phyloP scores from a whole-genome alignment of 768 basidiomycete species.

The Sarcodon sp. region DNA sequence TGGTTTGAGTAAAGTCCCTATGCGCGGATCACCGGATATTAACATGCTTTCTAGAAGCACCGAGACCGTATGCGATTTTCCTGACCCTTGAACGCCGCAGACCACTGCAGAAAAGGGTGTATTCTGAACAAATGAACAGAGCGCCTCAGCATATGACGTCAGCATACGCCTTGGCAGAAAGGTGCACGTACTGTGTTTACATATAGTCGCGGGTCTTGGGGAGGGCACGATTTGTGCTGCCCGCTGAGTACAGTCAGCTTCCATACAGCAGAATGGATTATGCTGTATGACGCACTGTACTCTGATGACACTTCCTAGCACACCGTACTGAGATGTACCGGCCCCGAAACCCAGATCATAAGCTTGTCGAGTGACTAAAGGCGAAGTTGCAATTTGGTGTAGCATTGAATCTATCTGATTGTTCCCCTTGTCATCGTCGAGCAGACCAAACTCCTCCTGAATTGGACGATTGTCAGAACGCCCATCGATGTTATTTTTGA shows the following conservation, averaged over 20 bases:
- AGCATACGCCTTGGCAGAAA: neutral
- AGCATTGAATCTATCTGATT: slow-evolving; percentile 7
- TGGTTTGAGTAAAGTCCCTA: neutral
- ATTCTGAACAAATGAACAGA: neutral
- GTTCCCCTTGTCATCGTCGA: neutral
- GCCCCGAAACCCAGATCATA: slow-evolving; percentile 10
- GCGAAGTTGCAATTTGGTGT: slow-evolving; percentile 10
- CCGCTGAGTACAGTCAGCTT: neutral
- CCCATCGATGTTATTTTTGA: too few relatives aligned
- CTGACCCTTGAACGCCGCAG: neutral
- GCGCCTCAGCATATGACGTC: neutral
- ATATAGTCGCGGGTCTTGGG: slow-evolving; percentile 42
- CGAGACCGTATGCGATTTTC: neutral
- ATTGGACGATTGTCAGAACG: too few relatives aligned
- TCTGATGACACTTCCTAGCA: slow-evolving; percentile 27
- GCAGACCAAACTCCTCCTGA: too few relatives aligned
- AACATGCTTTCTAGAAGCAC: neutral
- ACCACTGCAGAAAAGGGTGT: neutral
- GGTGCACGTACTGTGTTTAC: slow-evolving; percentile 41
- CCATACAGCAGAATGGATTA: neutral
- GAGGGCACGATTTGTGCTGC: slow-evolving; percentile 18
- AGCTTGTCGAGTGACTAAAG: slow-evolving; percentile 16
- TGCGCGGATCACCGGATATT: neutral
- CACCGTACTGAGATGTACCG: slow-evolving; percentile 43
- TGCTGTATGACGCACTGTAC: neutral